Evolutionary conservation across 2,329 filamentous ascomycete species (phyloP), one percentile per base, ranked within the genome.

Genomic region (Pyricularia sp.): DNA sequence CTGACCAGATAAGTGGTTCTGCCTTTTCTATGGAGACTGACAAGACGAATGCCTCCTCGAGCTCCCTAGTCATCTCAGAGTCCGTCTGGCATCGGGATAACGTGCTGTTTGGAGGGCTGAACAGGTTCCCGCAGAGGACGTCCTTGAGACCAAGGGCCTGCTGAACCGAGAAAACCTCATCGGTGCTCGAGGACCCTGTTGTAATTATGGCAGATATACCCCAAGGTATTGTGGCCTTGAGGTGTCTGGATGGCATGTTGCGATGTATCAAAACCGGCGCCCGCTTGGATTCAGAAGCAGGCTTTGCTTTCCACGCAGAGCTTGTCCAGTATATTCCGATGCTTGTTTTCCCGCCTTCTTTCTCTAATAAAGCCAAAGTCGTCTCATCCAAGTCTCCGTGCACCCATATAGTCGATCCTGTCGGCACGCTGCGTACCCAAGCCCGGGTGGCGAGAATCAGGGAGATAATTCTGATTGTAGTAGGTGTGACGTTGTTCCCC

Each of bases 361-460:
- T 7, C 19, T 49, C 40, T 2, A 49, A 4, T 0, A n/a, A 8
- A 2, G 40, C 16, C 16, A 49, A 9, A 0, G 40, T 49, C 5
- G 7, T n/a, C 16, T 49, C 40, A n/a, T n/a, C 5, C 1, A 49
- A 31, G 10, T 60, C 59, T 16, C 62, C 64, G 13, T 65, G 64
- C 24, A 65, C 13, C 59, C 59, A 65, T n/a, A 65, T 62, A 19
- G 64, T 62, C 9, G 44, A 26, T 16, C 26, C 35, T 4, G 4
- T 19, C 8, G 64, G 55, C 26, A 65, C 57, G 10, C 8, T n/a
- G 31, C 35, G 59, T n/a, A 65, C 57, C 64, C 64, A 65, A n/a
- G 64, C 33, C 28, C 33, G 35, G 19, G 13, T 31, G 16, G 35
- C 64, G 10, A 65, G 8, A 8, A 49, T 19, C 40, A 49, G 19